Evolutionary conservation across 1,139 yeast genomes (phyloP).

Genomic region (Spathaspora jeffriesii): DNA sequence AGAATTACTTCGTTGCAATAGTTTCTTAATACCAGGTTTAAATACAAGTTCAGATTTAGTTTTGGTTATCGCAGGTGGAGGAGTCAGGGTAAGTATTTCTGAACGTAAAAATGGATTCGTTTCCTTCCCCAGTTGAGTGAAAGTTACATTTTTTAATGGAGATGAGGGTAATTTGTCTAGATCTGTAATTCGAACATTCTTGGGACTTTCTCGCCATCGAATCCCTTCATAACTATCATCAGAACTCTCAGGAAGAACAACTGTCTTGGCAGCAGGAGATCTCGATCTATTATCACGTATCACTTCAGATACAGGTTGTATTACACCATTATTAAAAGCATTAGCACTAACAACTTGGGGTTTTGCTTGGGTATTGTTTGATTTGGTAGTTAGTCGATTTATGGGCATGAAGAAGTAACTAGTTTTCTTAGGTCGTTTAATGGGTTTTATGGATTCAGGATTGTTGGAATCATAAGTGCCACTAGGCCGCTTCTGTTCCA

Average conservation of each 20-base stretch:
- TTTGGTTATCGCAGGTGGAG: not conserved
- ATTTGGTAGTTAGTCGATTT: conserved; percentile 22
- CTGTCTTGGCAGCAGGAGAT: not conserved
- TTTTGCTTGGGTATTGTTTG: conserved; percentile 1
- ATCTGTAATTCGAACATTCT: not conserved
- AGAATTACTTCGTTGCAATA: conserved; percentile 29
- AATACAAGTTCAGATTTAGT: not conserved
- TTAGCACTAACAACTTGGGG: conserved; percentile 8
- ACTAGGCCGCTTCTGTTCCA: not conserved
- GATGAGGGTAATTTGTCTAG: conserved; percentile 24
- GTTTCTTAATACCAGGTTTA: not conserved
- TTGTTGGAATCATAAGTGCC: conserved; percentile 4
- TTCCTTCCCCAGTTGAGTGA: conserved; percentile 3
- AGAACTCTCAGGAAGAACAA: conserved; percentile 30
- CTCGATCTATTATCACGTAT: conserved; percentile 3
- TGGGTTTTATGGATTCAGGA: conserved; percentile 12
- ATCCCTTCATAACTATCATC: conserved; percentile 51
- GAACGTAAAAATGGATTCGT: conserved; percentile 36
- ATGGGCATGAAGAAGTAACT: conserved; percentile 40
- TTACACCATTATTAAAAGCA: conserved; percentile 2
- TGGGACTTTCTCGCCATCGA: conserved; percentile 41
- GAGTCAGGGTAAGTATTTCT: conserved; percentile 6
- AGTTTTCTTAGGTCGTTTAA: conserved; percentile 26
- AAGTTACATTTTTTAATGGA: conserved; percentile 29
- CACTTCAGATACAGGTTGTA: conserved; percentile 10